Base-by-base conservation (phyloP, 768 basidiomycete species). In the Cystobasidium ongulense region DNA sequence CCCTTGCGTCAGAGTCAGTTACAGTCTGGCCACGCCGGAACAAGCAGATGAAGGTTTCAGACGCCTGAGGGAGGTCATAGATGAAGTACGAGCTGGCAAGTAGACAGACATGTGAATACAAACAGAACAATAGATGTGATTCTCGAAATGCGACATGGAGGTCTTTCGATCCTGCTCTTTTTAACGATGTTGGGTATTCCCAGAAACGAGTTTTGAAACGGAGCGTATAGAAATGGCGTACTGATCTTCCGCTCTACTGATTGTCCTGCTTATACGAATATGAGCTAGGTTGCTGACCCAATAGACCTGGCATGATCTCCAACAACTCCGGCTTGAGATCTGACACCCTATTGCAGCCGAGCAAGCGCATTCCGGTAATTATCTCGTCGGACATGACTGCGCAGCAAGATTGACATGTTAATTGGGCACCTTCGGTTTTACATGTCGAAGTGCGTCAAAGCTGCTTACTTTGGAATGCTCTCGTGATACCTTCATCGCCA, bases 1-100 rank as follows among this genome's bases (percentile, higher is more conserved):
- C 7, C 83, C 87, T 27, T 90, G 89, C 79, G 89, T 94, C 33
- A 85, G 93, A 52, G 90, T 90, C 21, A 84, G 90, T 43, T 96
- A 95, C 82, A 90, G 90, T 79, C 80, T 90, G 73, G 82, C 86
- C 23, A 82, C 83, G 0, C 86, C 85, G 70, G 86, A 86, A 38
- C 86, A 92, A 50, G 87, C 90, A 1, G 87, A 91, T 59, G 86
- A 88, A 82, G 92, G 88, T 1, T 79, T 94, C 75, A 82, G 81
- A 74, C 83, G 92, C 75, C 81, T 96, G 41, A 33, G 74, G n/a
- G 73, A 79, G 54, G 72, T 75, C 29, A 63, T 80, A 17, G 39
- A 77, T 52, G 77, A 77, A 33, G 75, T 76, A 3, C 65, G 61
- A 21, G 15, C 31, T 29, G 50, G 59, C 1, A 67, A 46, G 21